A percentile compares a stretch with the other conserved stretches of the same genome.
These are phyloP conservation scores for Fusarium udum DNA, from an alignment of 2,329 filamentous ascomycete genomes.

Conservation along the genomic window DNA sequence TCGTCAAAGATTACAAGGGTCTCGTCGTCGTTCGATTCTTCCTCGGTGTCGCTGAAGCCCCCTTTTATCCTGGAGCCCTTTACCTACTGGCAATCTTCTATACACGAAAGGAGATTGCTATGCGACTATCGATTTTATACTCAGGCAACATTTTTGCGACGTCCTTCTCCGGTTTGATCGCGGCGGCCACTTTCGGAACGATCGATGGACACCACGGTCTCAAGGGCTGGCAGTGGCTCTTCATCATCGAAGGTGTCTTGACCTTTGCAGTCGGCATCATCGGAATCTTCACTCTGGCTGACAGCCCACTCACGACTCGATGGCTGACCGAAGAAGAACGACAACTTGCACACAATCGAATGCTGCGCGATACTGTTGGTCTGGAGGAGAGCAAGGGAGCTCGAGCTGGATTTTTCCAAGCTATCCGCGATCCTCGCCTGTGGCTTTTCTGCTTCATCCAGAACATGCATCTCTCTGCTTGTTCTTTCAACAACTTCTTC, in stretches of 20 bases:
- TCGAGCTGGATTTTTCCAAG: constrained; percentile 45
- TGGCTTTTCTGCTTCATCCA: constrained; percentile 49
- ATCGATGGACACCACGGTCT: constrained; percentile 43
- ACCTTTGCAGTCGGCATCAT: constrained; percentile 45
- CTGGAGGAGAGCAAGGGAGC: constrained; percentile 50
- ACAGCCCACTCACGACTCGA: constrained; percentile 50
- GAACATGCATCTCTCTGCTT: constrained; percentile 50
- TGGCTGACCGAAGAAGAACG: constrained; percentile 51
- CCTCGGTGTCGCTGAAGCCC: constrained; percentile 64
- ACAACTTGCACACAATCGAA: constrained; percentile 54
- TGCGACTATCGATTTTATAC: constrained; percentile 45
- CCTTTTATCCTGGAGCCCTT: constrained; percentile 60
- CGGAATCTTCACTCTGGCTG: constrained; percentile 48
- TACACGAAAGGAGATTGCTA: constrained; percentile 49
- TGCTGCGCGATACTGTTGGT: constrained; percentile 45
- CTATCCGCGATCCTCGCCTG: constrained; percentile 42
- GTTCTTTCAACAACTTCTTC: constrained; percentile 46
- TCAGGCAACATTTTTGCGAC: constrained; percentile 46
- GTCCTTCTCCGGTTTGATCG: constrained; percentile 56
- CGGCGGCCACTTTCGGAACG: constrained; percentile 51
- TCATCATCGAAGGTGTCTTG: constrained; percentile 45
- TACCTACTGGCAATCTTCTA: constrained; percentile 54
- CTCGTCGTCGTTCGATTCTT: constrained; percentile 50
- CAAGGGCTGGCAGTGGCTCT: constrained; percentile 48
- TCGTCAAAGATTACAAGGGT: constrained; percentile 50